A percentile compares a stretch with the other conserved stretches of the same genome.
Evolutionary conservation across 2,329 filamentous ascomycete species (phyloP).

Genomic region (Stenocarpella maydis): DNA sequence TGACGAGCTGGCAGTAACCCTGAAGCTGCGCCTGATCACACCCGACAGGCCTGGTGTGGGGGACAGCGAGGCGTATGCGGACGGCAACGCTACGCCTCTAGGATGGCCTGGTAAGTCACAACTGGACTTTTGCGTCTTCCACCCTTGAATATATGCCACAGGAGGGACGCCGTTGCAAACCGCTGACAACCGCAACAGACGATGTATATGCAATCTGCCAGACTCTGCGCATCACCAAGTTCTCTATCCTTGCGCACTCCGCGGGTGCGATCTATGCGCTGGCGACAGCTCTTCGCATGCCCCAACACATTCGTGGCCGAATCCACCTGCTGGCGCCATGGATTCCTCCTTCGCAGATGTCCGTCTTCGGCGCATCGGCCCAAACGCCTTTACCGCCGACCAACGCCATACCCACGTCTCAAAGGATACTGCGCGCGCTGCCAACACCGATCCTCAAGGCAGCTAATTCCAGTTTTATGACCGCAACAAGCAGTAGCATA

Average conservation of each 20-base stretch:
- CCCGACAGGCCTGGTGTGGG: constrained; percentile 94
- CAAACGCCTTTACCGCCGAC: constrained; percentile 76
- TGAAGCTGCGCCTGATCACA: constrained; percentile 90
- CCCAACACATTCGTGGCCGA: constrained; percentile 91
- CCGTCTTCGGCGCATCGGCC: constrained; percentile 73
- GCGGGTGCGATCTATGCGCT: constrained; percentile 98
- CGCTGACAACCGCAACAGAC: constrained; percentile 52
- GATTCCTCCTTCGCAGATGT: constrained; percentile 96
- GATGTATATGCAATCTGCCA: constrained; percentile 96
- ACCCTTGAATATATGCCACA: constrained; percentile 12
- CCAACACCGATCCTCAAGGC: constrained; percentile 92
- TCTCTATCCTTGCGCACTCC: constrained; percentile 94
- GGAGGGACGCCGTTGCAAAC: neutral
- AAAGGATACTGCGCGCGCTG: constrained; percentile 87
- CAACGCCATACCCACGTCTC: constrained; percentile 88
- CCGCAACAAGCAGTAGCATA: constrained; percentile 85
- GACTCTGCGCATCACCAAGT: constrained; percentile 89
- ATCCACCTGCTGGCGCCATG: constrained; percentile 95
- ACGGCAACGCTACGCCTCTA: constrained; percentile 84
- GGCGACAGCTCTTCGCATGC: constrained; percentile 93
- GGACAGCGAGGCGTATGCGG: constrained; percentile 84
- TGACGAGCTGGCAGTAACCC: constrained; percentile 88
- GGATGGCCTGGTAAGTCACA: constrained; percentile 83
- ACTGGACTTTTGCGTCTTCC: no score
- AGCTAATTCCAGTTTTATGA: constrained; percentile 96